These are phyloP conservation scores for Dissophora ornata DNA, from an alignment of 192 early-diverging fungal species.

Conservation along the genomic window DNA sequence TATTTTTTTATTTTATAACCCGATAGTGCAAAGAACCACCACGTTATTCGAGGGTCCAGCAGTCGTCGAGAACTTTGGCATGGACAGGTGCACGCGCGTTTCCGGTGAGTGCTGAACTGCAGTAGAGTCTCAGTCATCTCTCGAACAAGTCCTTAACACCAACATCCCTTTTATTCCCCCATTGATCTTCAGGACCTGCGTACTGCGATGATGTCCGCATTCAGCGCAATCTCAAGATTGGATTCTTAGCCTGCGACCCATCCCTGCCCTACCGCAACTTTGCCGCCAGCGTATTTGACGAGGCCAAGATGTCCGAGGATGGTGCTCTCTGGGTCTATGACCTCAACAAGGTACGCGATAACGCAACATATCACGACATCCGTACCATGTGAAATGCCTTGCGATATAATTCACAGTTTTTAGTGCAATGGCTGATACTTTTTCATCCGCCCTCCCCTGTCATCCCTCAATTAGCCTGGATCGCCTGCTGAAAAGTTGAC, in stretches of 20 bases:
- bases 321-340: constrained; percentile 50
- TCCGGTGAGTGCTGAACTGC: constrained; percentile 16
- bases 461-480: constrained; percentile 19
- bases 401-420: too few relatives aligned
- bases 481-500: constrained; percentile 47
- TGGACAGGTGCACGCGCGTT: constrained; percentile 43
- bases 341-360: constrained; percentile 50
- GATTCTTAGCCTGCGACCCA: constrained; percentile 40
- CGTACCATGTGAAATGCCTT: too few relatives aligned
- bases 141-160: too few relatives aligned
- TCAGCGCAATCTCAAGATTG: constrained; percentile 48
- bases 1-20: background rate
- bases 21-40: constrained; percentile 42
- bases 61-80: constrained; percentile 43
- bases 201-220: constrained; percentile 53
- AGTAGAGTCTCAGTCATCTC: constrained; percentile 7
- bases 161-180: too few relatives aligned
- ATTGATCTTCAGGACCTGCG: constrained; percentile 13
- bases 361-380: too few relatives aligned
- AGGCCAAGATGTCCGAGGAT: constrained; percentile 43
- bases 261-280: constrained; percentile 51
- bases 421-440: too few relatives aligned
- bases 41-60: constrained; percentile 35
- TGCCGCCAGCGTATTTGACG: constrained; percentile 47
- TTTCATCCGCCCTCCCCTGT: too few relatives aligned